Percentiles rank a stretch among this genome's conserved stretches.
These are phyloP conservation scores for Baffinella frigidus DNA, from an alignment of 208 protist genomes.

Conservation along the genomic window DNA sequence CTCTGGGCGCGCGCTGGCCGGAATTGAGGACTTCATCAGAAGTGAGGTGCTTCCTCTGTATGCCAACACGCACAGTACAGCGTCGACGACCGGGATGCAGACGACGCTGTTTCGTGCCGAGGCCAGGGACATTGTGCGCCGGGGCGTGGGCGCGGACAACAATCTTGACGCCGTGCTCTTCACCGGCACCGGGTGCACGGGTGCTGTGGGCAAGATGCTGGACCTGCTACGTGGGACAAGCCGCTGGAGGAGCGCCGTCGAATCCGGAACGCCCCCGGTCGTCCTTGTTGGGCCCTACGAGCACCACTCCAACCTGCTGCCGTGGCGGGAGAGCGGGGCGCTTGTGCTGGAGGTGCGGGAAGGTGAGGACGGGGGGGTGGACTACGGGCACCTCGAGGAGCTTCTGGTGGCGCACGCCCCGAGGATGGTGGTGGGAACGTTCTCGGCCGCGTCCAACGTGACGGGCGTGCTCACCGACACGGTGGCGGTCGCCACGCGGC, in stretches of 20 bases:
- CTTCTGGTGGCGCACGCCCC: background rate
- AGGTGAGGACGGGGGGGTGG: background rate
- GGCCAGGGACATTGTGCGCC: constrained; percentile 12
- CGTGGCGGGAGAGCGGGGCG: constrained; percentile 41
- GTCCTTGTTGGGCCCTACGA: constrained; percentile 54
- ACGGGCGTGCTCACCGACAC: constrained; percentile 67
- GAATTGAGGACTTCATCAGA: constrained; percentile 31
- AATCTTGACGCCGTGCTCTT: constrained; percentile 45
- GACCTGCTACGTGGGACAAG: background rate
- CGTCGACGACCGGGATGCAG: constrained; percentile 55
- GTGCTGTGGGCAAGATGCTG: constrained; percentile 47
- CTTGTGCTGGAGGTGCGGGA: constrained; percentile 35
- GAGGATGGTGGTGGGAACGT: constrained; percentile 9
- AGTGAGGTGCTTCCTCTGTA: constrained; percentile 49
- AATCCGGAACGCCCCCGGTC: background rate
- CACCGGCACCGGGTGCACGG: constrained; percentile 53
- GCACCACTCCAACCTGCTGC: constrained; percentile 61
- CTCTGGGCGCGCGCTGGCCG: background rate
- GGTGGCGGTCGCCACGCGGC: constrained; percentile 62
- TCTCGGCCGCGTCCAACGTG: constrained; percentile 53
- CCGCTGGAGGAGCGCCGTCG: background rate
- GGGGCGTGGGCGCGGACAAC: background rate
- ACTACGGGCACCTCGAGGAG: background rate
- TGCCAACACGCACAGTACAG: constrained; percentile 58
- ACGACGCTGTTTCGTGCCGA: constrained; percentile 48